phyloP scores from a whole-genome alignment of 129 eudicot species.

The Flaveria sonorensis region DNA sequence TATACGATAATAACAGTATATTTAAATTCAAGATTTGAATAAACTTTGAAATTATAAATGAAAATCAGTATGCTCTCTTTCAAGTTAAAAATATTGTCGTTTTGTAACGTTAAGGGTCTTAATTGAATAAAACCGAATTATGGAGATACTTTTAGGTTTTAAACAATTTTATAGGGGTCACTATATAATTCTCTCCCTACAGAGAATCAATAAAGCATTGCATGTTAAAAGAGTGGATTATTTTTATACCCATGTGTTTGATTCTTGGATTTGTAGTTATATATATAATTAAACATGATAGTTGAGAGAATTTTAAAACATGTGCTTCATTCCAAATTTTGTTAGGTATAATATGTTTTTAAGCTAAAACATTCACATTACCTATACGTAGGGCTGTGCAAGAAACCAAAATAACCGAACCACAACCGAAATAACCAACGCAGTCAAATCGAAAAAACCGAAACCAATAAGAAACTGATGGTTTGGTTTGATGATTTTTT shows the following conservation, averaged over 20 bases:
- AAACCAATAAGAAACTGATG: no score
- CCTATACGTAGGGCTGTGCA: no score
- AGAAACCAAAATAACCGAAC: no score
- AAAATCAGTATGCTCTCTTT: background rate
- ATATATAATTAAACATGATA: background rate
- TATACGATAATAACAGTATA: background rate
- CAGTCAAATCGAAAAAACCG: no score
- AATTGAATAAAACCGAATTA: background rate
- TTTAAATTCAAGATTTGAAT: background rate
- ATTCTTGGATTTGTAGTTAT: background rate
- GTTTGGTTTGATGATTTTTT: no score
- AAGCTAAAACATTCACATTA: background rate
- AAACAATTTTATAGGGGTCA: background rate
- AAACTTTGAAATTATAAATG: background rate
- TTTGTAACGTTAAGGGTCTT: background rate
- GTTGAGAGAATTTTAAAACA: conserved; percentile 4
- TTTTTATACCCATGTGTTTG: conserved; percentile 19
- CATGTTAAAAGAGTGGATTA: conserved; percentile 15
- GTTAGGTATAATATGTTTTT: background rate
- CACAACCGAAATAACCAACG: no score
- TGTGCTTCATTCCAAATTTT: conserved; percentile 9
- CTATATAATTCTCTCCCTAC: background rate
- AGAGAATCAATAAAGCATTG: conserved; percentile 18
- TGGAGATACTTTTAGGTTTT: background rate
- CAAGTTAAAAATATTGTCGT: background rate